A percentile compares a stretch with the other conserved stretches of the same genome.
Evolutionary conservation across 1,284 basidiomycete species (phyloP).

Genomic region (Cryptococcus floricola): DNA sequence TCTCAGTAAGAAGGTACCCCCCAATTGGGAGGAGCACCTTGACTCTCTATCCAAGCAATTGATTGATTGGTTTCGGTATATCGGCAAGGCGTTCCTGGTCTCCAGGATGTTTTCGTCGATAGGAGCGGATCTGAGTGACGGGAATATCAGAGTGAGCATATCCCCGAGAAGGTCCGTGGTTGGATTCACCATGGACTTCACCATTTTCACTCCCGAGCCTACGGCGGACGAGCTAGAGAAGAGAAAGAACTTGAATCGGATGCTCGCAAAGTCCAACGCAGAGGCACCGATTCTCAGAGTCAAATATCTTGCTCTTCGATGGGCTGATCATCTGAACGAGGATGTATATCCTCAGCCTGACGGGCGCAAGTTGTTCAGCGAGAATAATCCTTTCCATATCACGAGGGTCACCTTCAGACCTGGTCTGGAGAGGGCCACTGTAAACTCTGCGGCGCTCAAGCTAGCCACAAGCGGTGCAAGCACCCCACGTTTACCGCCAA

Average conservation of each 20-base stretch:
- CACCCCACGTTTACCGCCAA: not conserved
- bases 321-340: slow-evolving; percentile 9
- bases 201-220: slow-evolving; percentile 3
- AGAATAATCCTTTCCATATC: slow-evolving; percentile 6
- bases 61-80: slow-evolving; percentile 10
- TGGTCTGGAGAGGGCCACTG: not conserved
- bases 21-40: not conserved
- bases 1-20: not conserved
- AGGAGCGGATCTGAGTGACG: slow-evolving; percentile 2
- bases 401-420: slow-evolving; percentile 8
- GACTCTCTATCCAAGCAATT: not conserved
- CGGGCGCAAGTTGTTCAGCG: slow-evolving; percentile 1
- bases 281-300: not conserved
- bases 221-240: not conserved
- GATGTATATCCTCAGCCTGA: not conserved
- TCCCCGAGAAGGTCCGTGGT: not conserved
- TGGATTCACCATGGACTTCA: slow-evolving; percentile 8
- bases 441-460: not conserved
- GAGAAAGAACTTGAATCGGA: not conserved
- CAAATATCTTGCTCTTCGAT: slow-evolving; percentile 1
- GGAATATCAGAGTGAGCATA: not conserved
- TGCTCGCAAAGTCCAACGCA: not conserved
- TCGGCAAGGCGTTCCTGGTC: slow-evolving; percentile 7
- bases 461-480: not conserved
- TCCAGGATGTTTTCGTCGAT: slow-evolving; percentile 7